A percentile compares a stretch with the other conserved stretches of the same genome.
Evolutionary conservation across 2,329 filamentous ascomycete genomes (phyloP).

Genomic region (Pseudopyricularia javanii): DNA sequence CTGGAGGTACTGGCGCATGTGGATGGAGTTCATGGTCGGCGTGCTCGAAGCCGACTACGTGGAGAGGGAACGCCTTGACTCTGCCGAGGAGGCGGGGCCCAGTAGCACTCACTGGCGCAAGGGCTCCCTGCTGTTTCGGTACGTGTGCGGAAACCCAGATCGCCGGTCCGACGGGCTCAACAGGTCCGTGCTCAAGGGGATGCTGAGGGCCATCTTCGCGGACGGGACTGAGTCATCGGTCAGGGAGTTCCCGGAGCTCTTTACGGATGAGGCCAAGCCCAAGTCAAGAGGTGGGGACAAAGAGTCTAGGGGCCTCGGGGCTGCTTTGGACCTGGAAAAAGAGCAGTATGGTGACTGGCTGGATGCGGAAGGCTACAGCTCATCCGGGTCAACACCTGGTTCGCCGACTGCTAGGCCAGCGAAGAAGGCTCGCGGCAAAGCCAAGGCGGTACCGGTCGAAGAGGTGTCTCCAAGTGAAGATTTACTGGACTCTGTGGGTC

Average conservation of each 20-base stretch:
- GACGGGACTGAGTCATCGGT: conserved; percentile 43
- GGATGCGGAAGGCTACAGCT: conserved; percentile 35
- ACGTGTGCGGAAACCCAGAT: conserved; percentile 25
- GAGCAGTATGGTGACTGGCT: conserved; percentile 48
- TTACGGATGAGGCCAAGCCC: conserved; percentile 48
- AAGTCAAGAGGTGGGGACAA: conserved; percentile 30
- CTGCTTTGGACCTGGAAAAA: conserved; percentile 42
- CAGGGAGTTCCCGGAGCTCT: conserved; percentile 52
- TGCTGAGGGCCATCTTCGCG: conserved; percentile 56
- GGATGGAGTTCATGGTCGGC: conserved; percentile 70
- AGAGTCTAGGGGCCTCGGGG: conserved; percentile 27
- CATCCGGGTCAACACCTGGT: not conserved
- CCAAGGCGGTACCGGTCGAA: conserved; percentile 4
- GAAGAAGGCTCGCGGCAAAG: conserved; percentile 13
- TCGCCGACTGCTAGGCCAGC: not conserved
- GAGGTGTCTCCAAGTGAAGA: conserved; percentile 1
- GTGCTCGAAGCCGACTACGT: conserved; percentile 61
- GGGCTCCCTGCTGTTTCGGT: conserved; percentile 48
- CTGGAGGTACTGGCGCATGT: conserved; percentile 72
- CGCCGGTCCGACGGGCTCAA: not conserved
- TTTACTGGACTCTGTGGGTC: conserved; percentile 39
- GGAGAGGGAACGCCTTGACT: conserved; percentile 39
- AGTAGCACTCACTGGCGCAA: not conserved
- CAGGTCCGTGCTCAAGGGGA: conserved; percentile 26
- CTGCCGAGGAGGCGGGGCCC: conserved; percentile 9